phyloP scores from a whole-genome alignment of 768 basidiomycete genomes.

The Leccinum subtestaceum region DNA sequence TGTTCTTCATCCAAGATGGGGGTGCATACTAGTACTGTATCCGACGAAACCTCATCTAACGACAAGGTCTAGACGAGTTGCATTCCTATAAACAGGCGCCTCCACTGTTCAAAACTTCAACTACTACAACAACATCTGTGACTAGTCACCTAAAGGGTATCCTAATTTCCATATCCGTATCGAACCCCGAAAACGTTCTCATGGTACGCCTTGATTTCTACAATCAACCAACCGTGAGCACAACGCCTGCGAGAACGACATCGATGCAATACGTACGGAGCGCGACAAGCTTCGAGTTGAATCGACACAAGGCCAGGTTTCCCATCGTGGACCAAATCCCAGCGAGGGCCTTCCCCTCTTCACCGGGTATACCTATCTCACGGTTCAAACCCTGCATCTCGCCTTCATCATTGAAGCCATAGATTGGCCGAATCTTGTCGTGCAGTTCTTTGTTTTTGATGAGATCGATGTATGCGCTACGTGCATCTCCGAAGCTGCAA shows the following conservation, averaged over 20 bases:
- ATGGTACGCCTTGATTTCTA: conserved; percentile 71
- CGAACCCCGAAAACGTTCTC: conserved; percentile 39
- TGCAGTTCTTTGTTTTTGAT: conserved; percentile 21
- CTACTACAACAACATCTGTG: no score
- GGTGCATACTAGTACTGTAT: neutral
- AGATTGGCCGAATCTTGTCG: conserved; percentile 23
- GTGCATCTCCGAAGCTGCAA: conserved; percentile 23
- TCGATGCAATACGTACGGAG: conserved; percentile 46
- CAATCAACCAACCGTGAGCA: neutral
- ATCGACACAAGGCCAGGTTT: conserved; percentile 58
- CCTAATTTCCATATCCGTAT: conserved; percentile 6
- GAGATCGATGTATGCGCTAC: conserved; percentile 14
- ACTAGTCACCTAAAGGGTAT: neutral
- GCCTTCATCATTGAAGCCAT: conserved; percentile 34
- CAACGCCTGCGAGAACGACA: neutral
- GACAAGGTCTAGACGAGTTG: no score
- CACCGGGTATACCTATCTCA: conserved; percentile 42
- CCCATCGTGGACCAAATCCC: conserved; percentile 61
- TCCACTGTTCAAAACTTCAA: neutral
- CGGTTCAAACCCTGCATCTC: conserved; percentile 35
- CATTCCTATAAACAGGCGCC: neutral
- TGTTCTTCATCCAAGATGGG: neutral
- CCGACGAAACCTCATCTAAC: neutral
- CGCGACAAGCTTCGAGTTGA: conserved; percentile 66
- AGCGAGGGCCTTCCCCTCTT: conserved; percentile 13